A percentile compares a stretch with the other conserved stretches of the same genome.
phyloP scores from a whole-genome alignment of 306 rosid genomes.

The Benincasa hispida region DNA sequence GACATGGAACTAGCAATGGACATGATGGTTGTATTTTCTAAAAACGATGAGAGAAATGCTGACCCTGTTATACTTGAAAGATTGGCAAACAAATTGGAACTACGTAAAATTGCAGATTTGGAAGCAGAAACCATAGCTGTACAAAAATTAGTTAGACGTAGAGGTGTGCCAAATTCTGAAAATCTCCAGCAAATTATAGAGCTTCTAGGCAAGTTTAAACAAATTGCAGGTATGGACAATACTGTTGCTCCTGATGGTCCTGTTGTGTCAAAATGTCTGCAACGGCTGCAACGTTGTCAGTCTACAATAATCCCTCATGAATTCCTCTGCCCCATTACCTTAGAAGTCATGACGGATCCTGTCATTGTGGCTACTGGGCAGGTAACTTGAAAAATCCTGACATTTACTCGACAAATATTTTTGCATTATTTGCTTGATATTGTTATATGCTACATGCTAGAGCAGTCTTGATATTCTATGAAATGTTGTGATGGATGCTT shows the following conservation, averaged over 20 bases:
- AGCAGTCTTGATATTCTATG: not conserved
- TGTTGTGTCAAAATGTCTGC: slow-evolving; percentile 25
- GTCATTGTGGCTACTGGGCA: slow-evolving; percentile 78
- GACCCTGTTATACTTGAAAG: slow-evolving; percentile 66
- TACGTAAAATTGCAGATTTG: slow-evolving; percentile 49
- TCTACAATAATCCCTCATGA: slow-evolving; percentile 77
- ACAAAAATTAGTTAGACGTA: slow-evolving; percentile 33
- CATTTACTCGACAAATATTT: not conserved
- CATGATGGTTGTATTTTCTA: slow-evolving; percentile 66
- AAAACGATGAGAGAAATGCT: slow-evolving; percentile 40
- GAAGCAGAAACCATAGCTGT: slow-evolving; percentile 51
- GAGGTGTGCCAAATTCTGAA: slow-evolving; percentile 41
- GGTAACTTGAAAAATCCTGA: slow-evolving; percentile 31
- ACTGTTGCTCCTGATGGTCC: slow-evolving; percentile 32
- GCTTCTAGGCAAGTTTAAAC: slow-evolving; percentile 50
- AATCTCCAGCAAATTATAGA: slow-evolving; percentile 36
- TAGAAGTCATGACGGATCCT: slow-evolving; percentile 90
- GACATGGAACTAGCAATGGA: slow-evolving; percentile 96
- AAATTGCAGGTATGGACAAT: slow-evolving; percentile 45
- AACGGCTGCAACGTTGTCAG: slow-evolving; percentile 26
- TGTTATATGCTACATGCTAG: not conserved
- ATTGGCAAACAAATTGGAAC: slow-evolving; percentile 58
- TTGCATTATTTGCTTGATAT: not conserved
- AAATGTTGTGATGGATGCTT: not conserved
- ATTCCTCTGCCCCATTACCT: slow-evolving; percentile 75